A percentile compares a stretch with the other conserved stretches of the same genome.
phyloP scores from a whole-genome alignment of 495 filamentous ascomycete species.

The Clavariopsis aquatica region DNA sequence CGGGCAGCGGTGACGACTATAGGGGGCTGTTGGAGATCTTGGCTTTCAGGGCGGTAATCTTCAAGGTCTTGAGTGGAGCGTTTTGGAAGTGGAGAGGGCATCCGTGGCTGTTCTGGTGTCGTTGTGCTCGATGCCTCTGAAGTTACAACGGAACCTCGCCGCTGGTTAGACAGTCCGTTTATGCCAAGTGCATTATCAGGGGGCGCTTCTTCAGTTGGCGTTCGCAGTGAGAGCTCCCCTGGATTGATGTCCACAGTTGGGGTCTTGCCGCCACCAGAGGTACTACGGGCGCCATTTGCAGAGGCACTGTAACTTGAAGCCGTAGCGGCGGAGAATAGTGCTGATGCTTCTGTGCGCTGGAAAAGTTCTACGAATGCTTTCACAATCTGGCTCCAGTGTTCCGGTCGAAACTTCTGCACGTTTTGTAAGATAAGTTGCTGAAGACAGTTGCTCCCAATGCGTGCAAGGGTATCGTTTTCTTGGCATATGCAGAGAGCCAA shows the following conservation, averaged over 20 bases:
- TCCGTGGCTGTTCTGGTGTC: constrained; percentile 19
- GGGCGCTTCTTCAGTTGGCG: constrained; percentile 32
- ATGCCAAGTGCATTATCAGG: constrained; percentile 45
- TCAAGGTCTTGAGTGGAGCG: constrained; percentile 62
- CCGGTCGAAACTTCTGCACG: constrained; percentile 79
- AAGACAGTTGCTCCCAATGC: constrained; percentile 96
- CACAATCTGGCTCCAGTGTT: constrained; percentile 93
- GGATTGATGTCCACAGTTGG: constrained; percentile 36
- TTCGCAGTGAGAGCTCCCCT: constrained; percentile 34
- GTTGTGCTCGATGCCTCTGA: constrained; percentile 19
- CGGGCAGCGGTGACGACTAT: constrained; percentile 88
- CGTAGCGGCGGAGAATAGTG: constrained; percentile 85
- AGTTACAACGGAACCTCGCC: constrained; percentile 34
- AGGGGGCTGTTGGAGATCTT: constrained; percentile 76
- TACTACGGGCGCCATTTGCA: constrained; percentile 25
- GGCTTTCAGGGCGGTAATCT: constrained; percentile 75
- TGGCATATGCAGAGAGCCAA: constrained; percentile 96
- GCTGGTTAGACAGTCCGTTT: constrained; percentile 42
- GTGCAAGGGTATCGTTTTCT: constrained; percentile 96
- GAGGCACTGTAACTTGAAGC: constrained; percentile 49
- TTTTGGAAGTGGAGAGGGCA: constrained; percentile 38
- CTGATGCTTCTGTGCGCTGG: constrained; percentile 87
- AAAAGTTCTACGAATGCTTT: constrained; percentile 94
- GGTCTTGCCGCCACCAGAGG: constrained; percentile 30
- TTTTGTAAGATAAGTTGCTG: constrained; percentile 96